phyloP scores from a whole-genome alignment of 2,329 filamentous ascomycete species.

The Penicillium sp. region DNA sequence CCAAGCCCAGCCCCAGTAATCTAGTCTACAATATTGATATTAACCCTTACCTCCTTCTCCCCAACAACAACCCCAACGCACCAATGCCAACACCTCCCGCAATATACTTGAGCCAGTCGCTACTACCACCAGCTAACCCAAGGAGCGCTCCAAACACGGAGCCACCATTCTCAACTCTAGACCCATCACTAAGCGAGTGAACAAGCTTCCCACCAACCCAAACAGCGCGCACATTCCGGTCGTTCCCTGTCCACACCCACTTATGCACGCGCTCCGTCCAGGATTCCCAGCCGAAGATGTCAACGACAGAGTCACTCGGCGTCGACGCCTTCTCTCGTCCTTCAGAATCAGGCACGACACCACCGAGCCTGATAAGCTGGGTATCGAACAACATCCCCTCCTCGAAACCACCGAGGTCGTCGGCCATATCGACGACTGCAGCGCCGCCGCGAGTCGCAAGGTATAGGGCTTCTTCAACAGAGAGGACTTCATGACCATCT shows the following conservation, averaged over 20 bases:
- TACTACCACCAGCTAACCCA: neutral
- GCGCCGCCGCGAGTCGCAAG: constrained; percentile 90
- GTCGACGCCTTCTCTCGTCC: constrained; percentile 17
- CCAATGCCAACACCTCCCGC: constrained; percentile 12
- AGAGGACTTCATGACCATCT: constrained; percentile 59
- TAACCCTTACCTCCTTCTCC: constrained; percentile 1
- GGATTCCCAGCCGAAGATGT: constrained; percentile 89
- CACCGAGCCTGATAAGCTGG: constrained; percentile 72
- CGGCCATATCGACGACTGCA: constrained; percentile 73
- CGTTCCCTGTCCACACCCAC: constrained; percentile 94
- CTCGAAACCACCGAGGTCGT: constrained; percentile 78
- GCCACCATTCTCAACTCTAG: neutral
- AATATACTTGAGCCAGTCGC: neutral
- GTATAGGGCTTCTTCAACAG: constrained; percentile 84
- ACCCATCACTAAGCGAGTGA: constrained; percentile 50
- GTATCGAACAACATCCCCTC: constrained; percentile 90
- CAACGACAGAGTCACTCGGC: constrained; percentile 65
- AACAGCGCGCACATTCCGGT: constrained; percentile 84
- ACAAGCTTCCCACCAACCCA: constrained; percentile 89
- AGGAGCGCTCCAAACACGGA: neutral
- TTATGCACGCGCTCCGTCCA: constrained; percentile 88
- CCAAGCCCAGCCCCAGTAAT: neutral
- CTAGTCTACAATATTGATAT: neutral
- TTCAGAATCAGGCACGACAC: no score
- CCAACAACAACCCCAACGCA: constrained; percentile 5